phyloP scores from a whole-genome alignment of 2,329 filamentous ascomycete species.

The Cercospora berteroae region DNA sequence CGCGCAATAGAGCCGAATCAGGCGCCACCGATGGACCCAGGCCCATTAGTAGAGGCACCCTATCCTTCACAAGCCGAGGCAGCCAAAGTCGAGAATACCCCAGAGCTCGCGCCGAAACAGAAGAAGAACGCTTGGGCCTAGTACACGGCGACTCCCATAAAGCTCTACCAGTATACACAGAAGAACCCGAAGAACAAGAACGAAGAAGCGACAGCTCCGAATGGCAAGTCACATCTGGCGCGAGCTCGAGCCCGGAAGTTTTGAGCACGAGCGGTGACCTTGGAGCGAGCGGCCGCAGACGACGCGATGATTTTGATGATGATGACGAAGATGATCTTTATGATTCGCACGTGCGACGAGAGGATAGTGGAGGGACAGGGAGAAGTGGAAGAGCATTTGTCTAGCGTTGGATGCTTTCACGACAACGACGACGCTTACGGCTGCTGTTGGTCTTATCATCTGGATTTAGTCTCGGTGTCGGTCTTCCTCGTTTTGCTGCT shows the following conservation, averaged over 20 bases:
- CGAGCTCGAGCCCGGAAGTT: constrained; percentile 31
- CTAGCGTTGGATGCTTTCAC: constrained; percentile 11
- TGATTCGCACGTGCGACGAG: constrained; percentile 13
- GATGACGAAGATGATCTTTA: constrained; percentile 16
- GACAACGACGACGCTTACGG: background rate
- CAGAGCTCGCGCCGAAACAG: constrained; percentile 30
- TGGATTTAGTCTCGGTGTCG: background rate
- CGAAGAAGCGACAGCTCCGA: constrained; percentile 32
- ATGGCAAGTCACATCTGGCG: constrained; percentile 36
- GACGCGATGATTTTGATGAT: constrained; percentile 16
- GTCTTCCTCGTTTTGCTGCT: background rate
- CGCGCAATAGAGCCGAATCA: constrained; percentile 48
- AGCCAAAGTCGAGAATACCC: constrained; percentile 27
- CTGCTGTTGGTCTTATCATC: background rate
- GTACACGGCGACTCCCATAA: constrained; percentile 37
- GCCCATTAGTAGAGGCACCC: constrained; percentile 37
- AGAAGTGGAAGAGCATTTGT: constrained; percentile 16
- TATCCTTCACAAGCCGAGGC: constrained; percentile 35
- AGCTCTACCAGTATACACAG: constrained; percentile 20
- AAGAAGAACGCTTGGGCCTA: constrained; percentile 41
- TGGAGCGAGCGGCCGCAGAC: constrained; percentile 16
- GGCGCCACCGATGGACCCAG: constrained; percentile 28
- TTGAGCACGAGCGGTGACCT: constrained; percentile 28
- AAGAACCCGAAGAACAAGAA: constrained; percentile 17
- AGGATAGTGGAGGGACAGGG: constrained; percentile 7